Conservation (phyloP, 805 yeast genomes). For the Wickerhamomyces pijperi region DNA sequence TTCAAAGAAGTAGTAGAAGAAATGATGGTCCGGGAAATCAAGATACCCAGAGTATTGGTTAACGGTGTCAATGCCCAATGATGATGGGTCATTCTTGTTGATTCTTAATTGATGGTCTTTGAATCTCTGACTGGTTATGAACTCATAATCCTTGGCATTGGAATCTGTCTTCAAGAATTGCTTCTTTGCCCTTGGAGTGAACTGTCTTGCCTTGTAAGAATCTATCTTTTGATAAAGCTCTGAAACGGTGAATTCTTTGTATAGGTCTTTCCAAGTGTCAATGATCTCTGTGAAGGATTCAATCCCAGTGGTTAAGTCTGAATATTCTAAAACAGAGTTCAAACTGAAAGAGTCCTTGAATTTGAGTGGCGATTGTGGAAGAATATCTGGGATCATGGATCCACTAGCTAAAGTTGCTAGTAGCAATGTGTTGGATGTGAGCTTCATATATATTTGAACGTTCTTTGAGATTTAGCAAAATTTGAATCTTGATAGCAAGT, state of each 20-base stretch:
- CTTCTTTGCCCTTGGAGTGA: slow-evolving; percentile 8
- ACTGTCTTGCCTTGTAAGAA: slow-evolving; percentile 5
- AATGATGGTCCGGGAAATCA: slow-evolving; percentile 69
- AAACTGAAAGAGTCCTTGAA: background rate
- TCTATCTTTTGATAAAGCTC: slow-evolving; percentile 7
- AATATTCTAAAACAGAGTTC: background rate
- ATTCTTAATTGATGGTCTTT: slow-evolving; percentile 12
- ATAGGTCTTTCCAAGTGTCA: slow-evolving; percentile 20
- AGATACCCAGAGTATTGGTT: slow-evolving; percentile 78
- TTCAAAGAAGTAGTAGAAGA: slow-evolving; percentile 84
- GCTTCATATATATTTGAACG: no score
- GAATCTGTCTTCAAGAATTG: slow-evolving; percentile 6
- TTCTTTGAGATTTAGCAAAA: no score
- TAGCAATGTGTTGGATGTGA: background rate
- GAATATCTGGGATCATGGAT: background rate
- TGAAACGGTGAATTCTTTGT: slow-evolving; percentile 20
- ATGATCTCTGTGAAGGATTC: slow-evolving; percentile 3
- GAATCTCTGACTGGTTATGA: slow-evolving; percentile 3
- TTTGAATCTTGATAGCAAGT: no score
- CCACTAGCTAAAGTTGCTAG: background rate
- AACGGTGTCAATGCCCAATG: slow-evolving; percentile 67
- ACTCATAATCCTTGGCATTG: slow-evolving; percentile 3
- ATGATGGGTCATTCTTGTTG: slow-evolving; percentile 23
- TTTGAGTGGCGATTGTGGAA: background rate
- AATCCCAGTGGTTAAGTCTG: background rate